A percentile compares a stretch with the other conserved stretches of the same genome.
Conservation (phyloP, 2,329 filamentous ascomycete species). For the Alternaria brassicicola region DNA sequence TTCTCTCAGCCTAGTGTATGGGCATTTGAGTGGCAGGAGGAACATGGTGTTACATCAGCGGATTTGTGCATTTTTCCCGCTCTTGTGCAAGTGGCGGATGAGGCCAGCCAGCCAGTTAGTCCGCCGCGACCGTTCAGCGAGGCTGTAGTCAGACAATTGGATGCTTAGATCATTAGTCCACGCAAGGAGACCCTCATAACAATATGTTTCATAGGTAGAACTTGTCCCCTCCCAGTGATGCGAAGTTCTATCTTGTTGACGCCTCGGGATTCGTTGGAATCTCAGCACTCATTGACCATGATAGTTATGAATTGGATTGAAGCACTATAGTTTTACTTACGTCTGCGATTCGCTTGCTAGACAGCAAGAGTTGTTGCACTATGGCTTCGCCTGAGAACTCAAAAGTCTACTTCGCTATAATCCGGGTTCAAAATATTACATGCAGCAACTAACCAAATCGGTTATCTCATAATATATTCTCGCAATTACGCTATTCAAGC, state of each 20-base stretch:
- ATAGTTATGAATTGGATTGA: background rate
- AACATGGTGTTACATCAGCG: slow-evolving; percentile 28
- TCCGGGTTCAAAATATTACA: background rate
- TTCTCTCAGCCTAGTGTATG: slow-evolving; percentile 46
- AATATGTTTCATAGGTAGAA: background rate
- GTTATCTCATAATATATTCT: background rate
- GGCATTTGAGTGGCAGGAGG: slow-evolving; percentile 44
- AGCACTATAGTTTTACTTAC: background rate
- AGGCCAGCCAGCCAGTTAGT: slow-evolving; percentile 32
- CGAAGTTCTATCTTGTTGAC: background rate
- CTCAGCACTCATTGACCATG: background rate
- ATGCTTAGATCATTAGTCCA: slow-evolving; percentile 18
- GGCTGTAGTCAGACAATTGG: slow-evolving; percentile 33
- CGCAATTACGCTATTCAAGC: background rate
- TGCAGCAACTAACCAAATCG: background rate
- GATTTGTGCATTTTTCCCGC: slow-evolving; percentile 46
- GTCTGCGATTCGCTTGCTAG: background rate
- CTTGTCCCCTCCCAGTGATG: background rate
- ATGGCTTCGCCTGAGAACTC: background rate
- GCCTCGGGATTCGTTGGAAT: no score
- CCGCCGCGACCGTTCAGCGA: slow-evolving; percentile 40
- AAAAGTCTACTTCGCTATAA: background rate
- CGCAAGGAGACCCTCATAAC: background rate
- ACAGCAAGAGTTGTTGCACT: background rate
- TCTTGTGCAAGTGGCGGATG: slow-evolving; percentile 42